Evolutionary conservation across 1,139 yeast genomes (phyloP).

Genomic region (Groenewaldozyma auringiensis): DNA sequence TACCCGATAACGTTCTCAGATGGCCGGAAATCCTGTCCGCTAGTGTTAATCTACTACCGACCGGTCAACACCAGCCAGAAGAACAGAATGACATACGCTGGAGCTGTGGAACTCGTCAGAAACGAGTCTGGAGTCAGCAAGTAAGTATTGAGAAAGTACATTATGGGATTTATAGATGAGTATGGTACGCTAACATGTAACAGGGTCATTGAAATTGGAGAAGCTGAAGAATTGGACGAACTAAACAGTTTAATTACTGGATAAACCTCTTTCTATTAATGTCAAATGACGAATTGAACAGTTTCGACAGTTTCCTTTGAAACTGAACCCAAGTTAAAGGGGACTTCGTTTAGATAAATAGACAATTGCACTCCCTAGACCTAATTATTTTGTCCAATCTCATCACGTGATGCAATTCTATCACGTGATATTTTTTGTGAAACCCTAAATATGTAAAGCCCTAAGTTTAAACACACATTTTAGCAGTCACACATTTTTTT

Average conservation of each 20-base stretch:
- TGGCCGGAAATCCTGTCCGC: slow-evolving; percentile 67
- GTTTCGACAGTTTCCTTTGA: too few species aligned
- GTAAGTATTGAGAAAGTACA: slow-evolving; percentile 31
- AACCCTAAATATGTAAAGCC: too few species aligned
- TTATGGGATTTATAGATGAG: not conserved
- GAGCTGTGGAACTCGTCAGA: slow-evolving; percentile 73
- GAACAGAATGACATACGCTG: slow-evolving; percentile 79
- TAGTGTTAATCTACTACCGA: slow-evolving; percentile 73
- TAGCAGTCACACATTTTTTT: not conserved
- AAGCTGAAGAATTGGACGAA: slow-evolving; percentile 28
- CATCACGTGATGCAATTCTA: too few species aligned
- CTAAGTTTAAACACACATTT: not conserved
- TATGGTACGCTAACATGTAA: not conserved
- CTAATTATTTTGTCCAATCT: too few species aligned
- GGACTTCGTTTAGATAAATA: too few species aligned
- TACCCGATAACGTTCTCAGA: slow-evolving; percentile 63
- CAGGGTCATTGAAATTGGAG: slow-evolving; percentile 28
- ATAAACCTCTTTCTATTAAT: too few species aligned
- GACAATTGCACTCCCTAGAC: too few species aligned
- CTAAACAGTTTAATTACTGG: slow-evolving; percentile 16
- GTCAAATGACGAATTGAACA: too few species aligned
- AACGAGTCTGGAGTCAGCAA: slow-evolving; percentile 69
- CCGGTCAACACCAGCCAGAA: slow-evolving; percentile 80
- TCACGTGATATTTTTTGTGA: too few species aligned
- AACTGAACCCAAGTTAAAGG: too few species aligned